These are phyloP conservation scores for Calonectria ilicicola DNA, from an alignment of 2,329 filamentous ascomycete genomes.

Conservation along the genomic window DNA sequence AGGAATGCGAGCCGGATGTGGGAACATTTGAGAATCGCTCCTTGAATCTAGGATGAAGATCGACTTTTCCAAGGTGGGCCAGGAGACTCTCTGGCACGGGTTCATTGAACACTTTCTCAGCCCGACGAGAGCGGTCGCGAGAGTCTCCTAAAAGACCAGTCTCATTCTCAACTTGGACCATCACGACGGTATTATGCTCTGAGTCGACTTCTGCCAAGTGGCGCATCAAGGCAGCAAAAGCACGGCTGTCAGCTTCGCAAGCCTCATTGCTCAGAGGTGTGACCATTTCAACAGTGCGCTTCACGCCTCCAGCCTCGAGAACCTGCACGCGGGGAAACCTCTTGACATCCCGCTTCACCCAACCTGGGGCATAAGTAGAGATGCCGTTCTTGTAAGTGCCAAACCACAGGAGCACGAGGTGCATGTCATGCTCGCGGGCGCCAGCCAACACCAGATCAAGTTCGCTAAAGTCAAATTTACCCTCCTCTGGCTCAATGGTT, in stretches of 20 bases:
- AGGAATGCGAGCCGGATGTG: slow-evolving; percentile 40
- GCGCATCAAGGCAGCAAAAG: slow-evolving; percentile 47
- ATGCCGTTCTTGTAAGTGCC: slow-evolving; percentile 54
- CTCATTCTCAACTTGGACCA: slow-evolving; percentile 71
- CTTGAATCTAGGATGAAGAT: slow-evolving; percentile 45
- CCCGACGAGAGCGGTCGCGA: slow-evolving; percentile 56
- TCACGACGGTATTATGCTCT: slow-evolving; percentile 61
- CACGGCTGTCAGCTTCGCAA: slow-evolving; percentile 46
- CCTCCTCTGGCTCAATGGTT: slow-evolving; percentile 51
- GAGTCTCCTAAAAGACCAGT: slow-evolving; percentile 64
- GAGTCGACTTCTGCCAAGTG: slow-evolving; percentile 56
- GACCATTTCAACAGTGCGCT: slow-evolving; percentile 49
- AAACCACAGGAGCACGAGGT: slow-evolving; percentile 54
- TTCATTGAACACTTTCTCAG: slow-evolving; percentile 54
- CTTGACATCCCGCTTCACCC: slow-evolving; percentile 51
- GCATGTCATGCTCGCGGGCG: slow-evolving; percentile 47
- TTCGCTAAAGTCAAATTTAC: slow-evolving; percentile 49
- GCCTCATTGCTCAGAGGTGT: slow-evolving; percentile 45
- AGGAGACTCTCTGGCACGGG: slow-evolving; percentile 46
- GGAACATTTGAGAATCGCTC: slow-evolving; percentile 42
- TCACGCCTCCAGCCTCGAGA: slow-evolving; percentile 47
- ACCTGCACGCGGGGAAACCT: slow-evolving; percentile 50
- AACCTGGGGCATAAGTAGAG: slow-evolving; percentile 49
- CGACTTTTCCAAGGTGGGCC: slow-evolving; percentile 34
- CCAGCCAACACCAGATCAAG: slow-evolving; percentile 48